These are phyloP conservation scores for Paramecium tetraurelia DNA, from an alignment of 73 alveolate species.

Conservation along the genomic window DNA sequence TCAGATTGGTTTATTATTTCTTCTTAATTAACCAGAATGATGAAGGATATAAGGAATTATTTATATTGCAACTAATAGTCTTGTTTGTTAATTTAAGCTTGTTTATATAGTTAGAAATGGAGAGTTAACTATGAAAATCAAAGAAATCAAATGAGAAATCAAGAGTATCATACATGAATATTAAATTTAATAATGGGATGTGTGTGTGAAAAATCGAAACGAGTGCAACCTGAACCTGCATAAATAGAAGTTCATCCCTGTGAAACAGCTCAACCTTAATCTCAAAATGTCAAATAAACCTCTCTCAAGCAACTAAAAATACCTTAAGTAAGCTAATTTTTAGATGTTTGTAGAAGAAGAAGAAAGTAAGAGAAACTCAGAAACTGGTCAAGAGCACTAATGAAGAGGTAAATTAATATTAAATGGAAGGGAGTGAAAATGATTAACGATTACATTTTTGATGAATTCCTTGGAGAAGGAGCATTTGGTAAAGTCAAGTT, in stretches of 20 bases:
- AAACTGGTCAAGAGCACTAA: not conserved
- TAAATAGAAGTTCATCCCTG: not conserved
- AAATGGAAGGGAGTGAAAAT: slow-evolving; percentile 22
- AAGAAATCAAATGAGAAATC: slow-evolving; percentile 18
- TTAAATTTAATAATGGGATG: not conserved
- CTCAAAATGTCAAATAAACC: not conserved
- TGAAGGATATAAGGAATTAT: not conserved
- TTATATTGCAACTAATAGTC: slow-evolving; percentile 38
- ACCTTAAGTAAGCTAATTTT: not conserved
- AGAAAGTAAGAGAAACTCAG: not conserved
- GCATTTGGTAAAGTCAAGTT: slow-evolving; percentile 56
- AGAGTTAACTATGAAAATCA: slow-evolving; percentile 66
- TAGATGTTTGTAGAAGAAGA: not conserved
- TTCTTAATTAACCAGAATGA: slow-evolving; percentile 48
- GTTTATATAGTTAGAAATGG: slow-evolving; percentile 69
- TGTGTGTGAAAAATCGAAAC: not conserved
- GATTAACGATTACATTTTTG: slow-evolving; percentile 49
- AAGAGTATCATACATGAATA: not conserved
- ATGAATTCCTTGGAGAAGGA: slow-evolving; percentile 54
- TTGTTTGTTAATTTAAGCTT: slow-evolving; percentile 64
- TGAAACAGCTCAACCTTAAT: not conserved
- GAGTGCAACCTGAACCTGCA: not conserved
- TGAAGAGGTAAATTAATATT: not conserved
- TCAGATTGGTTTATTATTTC: slow-evolving; percentile 48
- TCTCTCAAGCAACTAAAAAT: not conserved